phyloP scores from a whole-genome alignment of 2,329 filamentous ascomycete species.

The Harringtonia aguacate region DNA sequence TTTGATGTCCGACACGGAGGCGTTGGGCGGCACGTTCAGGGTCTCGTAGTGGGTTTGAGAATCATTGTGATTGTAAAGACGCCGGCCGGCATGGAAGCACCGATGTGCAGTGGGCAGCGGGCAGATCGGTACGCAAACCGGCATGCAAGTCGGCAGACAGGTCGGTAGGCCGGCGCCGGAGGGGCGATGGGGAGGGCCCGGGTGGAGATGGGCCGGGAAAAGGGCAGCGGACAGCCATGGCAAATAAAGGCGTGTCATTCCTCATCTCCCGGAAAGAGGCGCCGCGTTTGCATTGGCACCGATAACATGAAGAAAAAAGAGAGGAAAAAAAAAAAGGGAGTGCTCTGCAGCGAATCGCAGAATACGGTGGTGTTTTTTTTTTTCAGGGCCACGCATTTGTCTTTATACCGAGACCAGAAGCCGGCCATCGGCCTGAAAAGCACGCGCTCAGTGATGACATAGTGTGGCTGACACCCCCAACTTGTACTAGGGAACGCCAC shows the following conservation, averaged over 20 bases:
- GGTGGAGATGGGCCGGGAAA: slow-evolving; percentile 6
- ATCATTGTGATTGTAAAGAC: slow-evolving; percentile 14
- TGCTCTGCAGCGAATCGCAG: no score
- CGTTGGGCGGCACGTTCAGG: slow-evolving; percentile 59
- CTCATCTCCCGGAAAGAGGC: slow-evolving; percentile 35
- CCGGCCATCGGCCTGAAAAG: no score
- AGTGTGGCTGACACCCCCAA: no score
- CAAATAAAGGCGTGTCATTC: slow-evolving; percentile 44
- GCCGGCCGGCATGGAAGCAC: slow-evolving; percentile 20
- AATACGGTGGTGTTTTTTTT: not conserved
- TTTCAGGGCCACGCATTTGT: not conserved
- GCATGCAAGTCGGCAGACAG: not conserved
- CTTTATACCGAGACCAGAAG: no score
- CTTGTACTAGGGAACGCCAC: no score
- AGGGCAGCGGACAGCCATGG: slow-evolving; percentile 17
- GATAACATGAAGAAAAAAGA: not conserved
- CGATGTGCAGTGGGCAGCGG: not conserved
- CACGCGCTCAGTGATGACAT: not conserved
- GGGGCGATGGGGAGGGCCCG: not conserved
- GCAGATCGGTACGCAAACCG: not conserved
- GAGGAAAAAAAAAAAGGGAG: no score
- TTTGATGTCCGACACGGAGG: slow-evolving; percentile 71
- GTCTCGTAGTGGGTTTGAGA: slow-evolving; percentile 60
- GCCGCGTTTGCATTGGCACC: not conserved
- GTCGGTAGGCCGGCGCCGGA: not conserved